phyloP scores from a whole-genome alignment of 140 eudicot species.

The Senecio squalidus region DNA sequence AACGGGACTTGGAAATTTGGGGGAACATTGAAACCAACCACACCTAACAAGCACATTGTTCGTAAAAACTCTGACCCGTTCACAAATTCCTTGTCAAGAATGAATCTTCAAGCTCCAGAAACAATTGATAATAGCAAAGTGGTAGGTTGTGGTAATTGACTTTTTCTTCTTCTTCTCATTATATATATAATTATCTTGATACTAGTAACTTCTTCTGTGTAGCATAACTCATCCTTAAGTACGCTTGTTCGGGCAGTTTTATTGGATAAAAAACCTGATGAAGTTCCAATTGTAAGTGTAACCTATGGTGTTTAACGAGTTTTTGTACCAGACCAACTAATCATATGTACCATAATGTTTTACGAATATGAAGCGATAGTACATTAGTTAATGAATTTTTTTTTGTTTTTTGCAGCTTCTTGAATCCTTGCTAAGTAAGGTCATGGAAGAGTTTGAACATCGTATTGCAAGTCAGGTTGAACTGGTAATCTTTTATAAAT shows the following conservation, averaged over 20 bases:
- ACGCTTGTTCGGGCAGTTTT: slow-evolving; percentile 68
- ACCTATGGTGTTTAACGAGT: background rate
- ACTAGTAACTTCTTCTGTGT: slow-evolving; percentile 32
- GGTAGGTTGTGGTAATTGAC: slow-evolving; percentile 41
- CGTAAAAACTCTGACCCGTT: slow-evolving; percentile 92
- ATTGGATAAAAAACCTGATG: slow-evolving; percentile 83
- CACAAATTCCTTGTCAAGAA: slow-evolving; percentile 62
- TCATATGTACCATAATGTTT: too few relatives aligned
- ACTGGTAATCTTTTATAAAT: slow-evolving; percentile 34
- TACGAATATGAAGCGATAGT: too few relatives aligned
- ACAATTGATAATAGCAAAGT: slow-evolving; percentile 35
- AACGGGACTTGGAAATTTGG: slow-evolving; percentile 91
- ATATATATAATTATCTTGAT: background rate
- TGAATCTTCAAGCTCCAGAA: slow-evolving; percentile 40
- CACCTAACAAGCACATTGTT: slow-evolving; percentile 56
- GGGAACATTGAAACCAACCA: slow-evolving; percentile 54
- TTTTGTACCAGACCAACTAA: background rate
- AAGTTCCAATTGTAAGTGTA: slow-evolving; percentile 76
- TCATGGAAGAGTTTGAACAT: slow-evolving; percentile 88
- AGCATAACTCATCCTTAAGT: slow-evolving; percentile 72
- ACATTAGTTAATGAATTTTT: too few relatives aligned
- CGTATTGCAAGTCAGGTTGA: slow-evolving; percentile 60
- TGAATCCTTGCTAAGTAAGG: slow-evolving; percentile 79
- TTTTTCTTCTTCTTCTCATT: background rate
- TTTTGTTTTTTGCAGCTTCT: slow-evolving; percentile 73